Percentiles rank a stretch among this genome's conserved stretches.
Conservation (phyloP, 108 stramenopile species). For the Pseudonitzschia multiseries region DNA sequence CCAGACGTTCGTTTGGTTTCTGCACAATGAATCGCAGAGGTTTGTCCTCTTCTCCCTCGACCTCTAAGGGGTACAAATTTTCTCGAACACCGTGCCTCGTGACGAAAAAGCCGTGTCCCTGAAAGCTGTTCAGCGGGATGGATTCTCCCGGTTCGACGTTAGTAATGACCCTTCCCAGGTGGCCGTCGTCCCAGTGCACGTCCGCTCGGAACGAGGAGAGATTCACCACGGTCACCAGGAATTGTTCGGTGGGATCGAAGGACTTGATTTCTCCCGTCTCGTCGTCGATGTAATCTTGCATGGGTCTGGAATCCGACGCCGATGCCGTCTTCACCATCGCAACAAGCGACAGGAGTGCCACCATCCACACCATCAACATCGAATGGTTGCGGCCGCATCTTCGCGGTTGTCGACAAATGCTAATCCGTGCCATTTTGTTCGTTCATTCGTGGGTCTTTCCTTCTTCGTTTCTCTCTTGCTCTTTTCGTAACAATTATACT, state of each 20-base stretch:
- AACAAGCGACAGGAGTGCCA: background rate
- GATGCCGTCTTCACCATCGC: background rate
- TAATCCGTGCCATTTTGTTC: background rate
- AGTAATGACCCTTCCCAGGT: conserved; percentile 40
- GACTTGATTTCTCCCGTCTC: conserved; percentile 6
- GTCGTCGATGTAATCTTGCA: conserved; percentile 11
- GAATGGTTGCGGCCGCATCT: background rate
- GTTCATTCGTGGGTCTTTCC: background rate
- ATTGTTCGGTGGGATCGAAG: background rate
- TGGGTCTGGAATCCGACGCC: background rate
- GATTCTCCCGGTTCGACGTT: conserved; percentile 32
- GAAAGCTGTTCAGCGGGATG: conserved; percentile 4
- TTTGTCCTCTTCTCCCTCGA: conserved; percentile 25
- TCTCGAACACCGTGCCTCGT: conserved; percentile 68
- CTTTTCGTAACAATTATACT: background rate
- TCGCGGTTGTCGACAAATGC: background rate
- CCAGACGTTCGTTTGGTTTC: conserved; percentile 33
- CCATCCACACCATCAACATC: background rate
- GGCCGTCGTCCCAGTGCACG: conserved; percentile 61
- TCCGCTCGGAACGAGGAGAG: conserved; percentile 43
- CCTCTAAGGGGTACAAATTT: conserved; percentile 34
- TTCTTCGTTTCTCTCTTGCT: background rate
- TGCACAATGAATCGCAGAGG: conserved; percentile 23
- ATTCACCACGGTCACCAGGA: conserved; percentile 4
- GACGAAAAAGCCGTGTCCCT: conserved; percentile 61